Evolutionary conservation across 75 land plant genomes (phyloP).

Genomic region (Pinus albicaulis): DNA sequence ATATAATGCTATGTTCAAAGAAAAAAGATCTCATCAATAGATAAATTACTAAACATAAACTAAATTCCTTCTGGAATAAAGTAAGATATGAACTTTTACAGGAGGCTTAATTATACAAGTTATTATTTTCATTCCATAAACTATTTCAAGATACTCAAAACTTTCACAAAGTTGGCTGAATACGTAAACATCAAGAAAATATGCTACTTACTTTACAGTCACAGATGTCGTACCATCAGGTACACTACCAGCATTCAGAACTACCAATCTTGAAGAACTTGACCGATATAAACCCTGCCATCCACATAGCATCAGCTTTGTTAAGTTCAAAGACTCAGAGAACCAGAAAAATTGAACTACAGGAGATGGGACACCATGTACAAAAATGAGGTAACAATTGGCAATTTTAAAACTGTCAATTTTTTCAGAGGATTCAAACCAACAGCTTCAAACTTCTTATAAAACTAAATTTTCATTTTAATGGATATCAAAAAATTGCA

Average conservation of each 20-base stretch:
- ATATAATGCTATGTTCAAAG: no score
- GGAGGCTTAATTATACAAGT: background rate
- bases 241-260: slow-evolving; percentile 25
- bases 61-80: no score
- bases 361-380: background rate
- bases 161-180: background rate
- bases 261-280: slow-evolving; percentile 44
- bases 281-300: slow-evolving; percentile 61
- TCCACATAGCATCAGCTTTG: background rate
- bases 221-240: slow-evolving; percentile 15
- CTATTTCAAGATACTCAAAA: background rate
- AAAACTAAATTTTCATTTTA: background rate
- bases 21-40: no score
- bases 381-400: background rate
- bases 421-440: background rate
- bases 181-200: slow-evolving; percentile 4
- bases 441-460: background rate
- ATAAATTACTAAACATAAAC: no score
- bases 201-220: slow-evolving; percentile 18
- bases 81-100: no score
- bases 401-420: no score
- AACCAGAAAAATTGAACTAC: background rate
- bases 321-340: background rate
- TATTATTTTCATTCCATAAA: background rate
- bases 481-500: background rate